A percentile compares a stretch with the other conserved stretches of the same genome.
These are phyloP conservation scores for Trypethelium eluteriae DNA, from an alignment of 495 filamentous ascomycete genomes.

Conservation along the genomic window DNA sequence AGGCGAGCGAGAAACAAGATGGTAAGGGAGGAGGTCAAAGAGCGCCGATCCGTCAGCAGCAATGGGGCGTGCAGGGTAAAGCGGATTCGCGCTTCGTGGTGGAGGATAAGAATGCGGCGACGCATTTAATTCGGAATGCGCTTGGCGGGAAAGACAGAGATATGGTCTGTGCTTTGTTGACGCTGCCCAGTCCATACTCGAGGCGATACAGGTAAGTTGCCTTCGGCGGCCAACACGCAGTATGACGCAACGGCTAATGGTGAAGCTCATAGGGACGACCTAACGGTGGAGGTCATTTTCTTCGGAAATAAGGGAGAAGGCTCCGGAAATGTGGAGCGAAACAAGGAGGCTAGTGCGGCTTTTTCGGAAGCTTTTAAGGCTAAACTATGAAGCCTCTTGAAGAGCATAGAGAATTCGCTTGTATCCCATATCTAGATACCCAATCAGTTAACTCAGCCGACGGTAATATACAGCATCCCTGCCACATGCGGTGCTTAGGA, in stretches of 20 bases:
- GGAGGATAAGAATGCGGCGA: slow-evolving; percentile 93
- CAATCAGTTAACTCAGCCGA: background rate
- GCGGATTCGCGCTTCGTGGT: slow-evolving; percentile 76
- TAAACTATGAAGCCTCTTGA: slow-evolving; percentile 43
- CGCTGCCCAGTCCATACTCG: slow-evolving; percentile 82
- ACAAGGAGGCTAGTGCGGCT: slow-evolving; percentile 74
- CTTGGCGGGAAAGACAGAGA: slow-evolving; percentile 89
- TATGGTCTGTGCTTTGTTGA: slow-evolving; percentile 88
- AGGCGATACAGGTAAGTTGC: slow-evolving; percentile 70
- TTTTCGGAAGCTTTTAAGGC: slow-evolving; percentile 44
- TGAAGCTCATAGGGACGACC: slow-evolving; percentile 59
- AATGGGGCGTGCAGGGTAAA: slow-evolving; percentile 62
- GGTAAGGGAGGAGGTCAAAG: slow-evolving; percentile 41
- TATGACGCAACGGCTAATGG: slow-evolving; percentile 18
- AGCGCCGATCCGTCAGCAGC: slow-evolving; percentile 73
- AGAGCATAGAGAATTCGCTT: background rate
- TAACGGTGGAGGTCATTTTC: slow-evolving; percentile 98
- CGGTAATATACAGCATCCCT: too few species aligned
- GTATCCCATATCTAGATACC: background rate
- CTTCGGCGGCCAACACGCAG: background rate
- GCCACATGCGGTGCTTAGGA: too few species aligned
- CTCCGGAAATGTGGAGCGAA: slow-evolving; percentile 67
- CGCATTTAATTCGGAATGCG: slow-evolving; percentile 91
- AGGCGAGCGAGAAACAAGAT: slow-evolving; percentile 39
- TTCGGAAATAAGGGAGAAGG: slow-evolving; percentile 73